Conservation (phyloP, 1,284 basidiomycete genomes). For the Rhodotorula sp. region DNA sequence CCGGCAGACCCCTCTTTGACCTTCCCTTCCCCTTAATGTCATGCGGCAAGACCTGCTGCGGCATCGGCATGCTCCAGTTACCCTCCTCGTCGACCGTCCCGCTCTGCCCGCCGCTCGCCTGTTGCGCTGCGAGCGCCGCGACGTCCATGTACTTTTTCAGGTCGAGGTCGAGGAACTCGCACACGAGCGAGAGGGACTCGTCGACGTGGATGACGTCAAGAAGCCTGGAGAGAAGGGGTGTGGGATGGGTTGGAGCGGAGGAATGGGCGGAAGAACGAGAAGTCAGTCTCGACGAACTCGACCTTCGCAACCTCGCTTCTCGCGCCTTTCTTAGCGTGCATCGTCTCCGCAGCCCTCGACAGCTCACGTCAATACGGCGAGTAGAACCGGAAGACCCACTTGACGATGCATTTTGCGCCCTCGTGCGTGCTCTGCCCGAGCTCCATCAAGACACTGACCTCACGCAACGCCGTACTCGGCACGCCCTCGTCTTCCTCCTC, state of each 20-base stretch:
- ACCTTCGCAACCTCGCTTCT: not conserved
- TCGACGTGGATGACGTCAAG: slow-evolving; percentile 97
- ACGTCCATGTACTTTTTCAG: slow-evolving; percentile 94
- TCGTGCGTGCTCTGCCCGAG: slow-evolving; percentile 52
- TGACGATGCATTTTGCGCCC: slow-evolving; percentile 91
- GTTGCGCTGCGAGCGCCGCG: slow-evolving; percentile 26
- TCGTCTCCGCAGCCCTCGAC: not conserved
- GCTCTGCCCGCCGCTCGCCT: not conserved
- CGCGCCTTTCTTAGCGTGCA: not conserved
- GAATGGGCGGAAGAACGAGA: not conserved
- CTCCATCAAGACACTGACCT: slow-evolving; percentile 96
- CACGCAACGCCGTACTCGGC: slow-evolving; percentile 93
- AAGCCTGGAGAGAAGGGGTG: slow-evolving; percentile 59
- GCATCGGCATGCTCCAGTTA: slow-evolving; percentile 10
- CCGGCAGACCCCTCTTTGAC: slow-evolving; percentile 28
- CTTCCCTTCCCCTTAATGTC: slow-evolving; percentile 43
- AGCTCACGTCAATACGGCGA: not conserved
- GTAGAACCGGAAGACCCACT: slow-evolving; percentile 52
- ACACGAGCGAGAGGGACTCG: slow-evolving; percentile 94
- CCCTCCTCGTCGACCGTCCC: slow-evolving; percentile 4
- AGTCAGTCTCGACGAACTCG: not conserved
- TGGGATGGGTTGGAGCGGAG: slow-evolving; percentile 22
- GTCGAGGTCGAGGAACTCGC: slow-evolving; percentile 92
- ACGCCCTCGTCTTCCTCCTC: slow-evolving; percentile 98
- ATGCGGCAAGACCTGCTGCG: not conserved